Evolutionary conservation across 305 asterid genomes (phyloP).

Genomic region (Plantago coronopus): DNA sequence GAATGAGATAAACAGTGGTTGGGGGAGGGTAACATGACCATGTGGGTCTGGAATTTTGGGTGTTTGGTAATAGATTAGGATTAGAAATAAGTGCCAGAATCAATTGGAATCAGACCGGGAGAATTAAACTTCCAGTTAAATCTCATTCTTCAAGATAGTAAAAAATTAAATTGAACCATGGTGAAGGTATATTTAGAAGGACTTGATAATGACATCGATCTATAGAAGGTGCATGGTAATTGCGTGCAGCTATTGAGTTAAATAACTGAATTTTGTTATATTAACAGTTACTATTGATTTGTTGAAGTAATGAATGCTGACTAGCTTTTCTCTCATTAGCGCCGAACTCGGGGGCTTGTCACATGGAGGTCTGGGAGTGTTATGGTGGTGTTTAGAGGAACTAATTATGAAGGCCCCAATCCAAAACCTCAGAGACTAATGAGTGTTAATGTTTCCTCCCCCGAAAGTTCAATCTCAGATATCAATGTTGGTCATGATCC

Average conservation of each 20-base stretch:
- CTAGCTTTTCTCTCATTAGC: constrained; percentile 49
- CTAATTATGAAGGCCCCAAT: constrained; percentile 78
- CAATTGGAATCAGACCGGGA: too few relatives aligned
- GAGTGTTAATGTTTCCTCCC: constrained; percentile 58
- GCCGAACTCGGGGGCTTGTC: constrained; percentile 89
- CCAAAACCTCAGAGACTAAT: constrained; percentile 42
- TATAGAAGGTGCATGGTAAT: not conserved
- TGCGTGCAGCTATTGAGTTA: not conserved
- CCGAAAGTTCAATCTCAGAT: constrained; percentile 32
- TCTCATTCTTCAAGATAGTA: too few relatives aligned
- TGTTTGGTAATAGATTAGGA: too few relatives aligned
- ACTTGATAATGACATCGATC: not conserved
- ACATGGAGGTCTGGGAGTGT: constrained; percentile 99
- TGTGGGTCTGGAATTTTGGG: too few relatives aligned
- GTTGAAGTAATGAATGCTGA: constrained; percentile 22
- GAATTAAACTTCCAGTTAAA: too few relatives aligned
- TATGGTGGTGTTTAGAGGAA: constrained; percentile 92
- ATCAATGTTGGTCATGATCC: constrained; percentile 28
- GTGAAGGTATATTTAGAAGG: too few relatives aligned
- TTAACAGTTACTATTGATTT: constrained; percentile 6
- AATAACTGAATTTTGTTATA: not conserved
- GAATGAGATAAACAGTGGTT: too few relatives aligned
- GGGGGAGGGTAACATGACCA: too few relatives aligned
- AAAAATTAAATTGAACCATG: too few relatives aligned
- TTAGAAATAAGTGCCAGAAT: too few relatives aligned